Conservation (phyloP, 2,329 filamentous ascomycete genomes). For the Fusarium setosum region DNA sequence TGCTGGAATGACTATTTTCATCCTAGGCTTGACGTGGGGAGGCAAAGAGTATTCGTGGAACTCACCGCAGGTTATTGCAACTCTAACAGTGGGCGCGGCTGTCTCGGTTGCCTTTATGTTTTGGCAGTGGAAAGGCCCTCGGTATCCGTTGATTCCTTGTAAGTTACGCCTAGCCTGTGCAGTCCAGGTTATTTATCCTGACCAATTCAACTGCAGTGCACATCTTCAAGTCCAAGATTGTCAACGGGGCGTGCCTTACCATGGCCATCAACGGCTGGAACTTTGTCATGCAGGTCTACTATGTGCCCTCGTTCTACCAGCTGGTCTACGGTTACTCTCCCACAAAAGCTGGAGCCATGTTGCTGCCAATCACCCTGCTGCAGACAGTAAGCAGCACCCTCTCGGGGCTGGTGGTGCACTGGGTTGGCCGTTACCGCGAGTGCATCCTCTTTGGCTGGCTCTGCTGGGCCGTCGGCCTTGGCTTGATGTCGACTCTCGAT, state of each 20-base stretch:
- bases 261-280: constrained; percentile 71
- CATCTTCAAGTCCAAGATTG: constrained; percentile 64
- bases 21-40: constrained; percentile 68
- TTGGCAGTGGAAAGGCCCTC: constrained; percentile 63
- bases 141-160: constrained; percentile 60
- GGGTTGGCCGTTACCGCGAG: constrained; percentile 63
- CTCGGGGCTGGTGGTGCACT: constrained; percentile 64
- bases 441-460: constrained; percentile 65
- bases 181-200: neutral
- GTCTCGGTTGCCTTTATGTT: constrained; percentile 61
- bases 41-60: constrained; percentile 69
- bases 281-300: constrained; percentile 66
- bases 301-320: constrained; percentile 59
- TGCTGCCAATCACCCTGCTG: constrained; percentile 56
- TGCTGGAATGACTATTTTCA: constrained; percentile 56
- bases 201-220: constrained; percentile 50
- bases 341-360: constrained; percentile 54
- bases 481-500: constrained; percentile 63
- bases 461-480: constrained; percentile 63
- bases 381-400: constrained; percentile 60
- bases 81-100: constrained; percentile 61
- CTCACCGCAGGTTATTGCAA: constrained; percentile 64
- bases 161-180: constrained; percentile 27
- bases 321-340: constrained; percentile 57
- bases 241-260: constrained; percentile 65